These are phyloP conservation scores for Thuja plicata DNA, from an alignment of 83 land plant genomes.

Conservation along the genomic window DNA sequence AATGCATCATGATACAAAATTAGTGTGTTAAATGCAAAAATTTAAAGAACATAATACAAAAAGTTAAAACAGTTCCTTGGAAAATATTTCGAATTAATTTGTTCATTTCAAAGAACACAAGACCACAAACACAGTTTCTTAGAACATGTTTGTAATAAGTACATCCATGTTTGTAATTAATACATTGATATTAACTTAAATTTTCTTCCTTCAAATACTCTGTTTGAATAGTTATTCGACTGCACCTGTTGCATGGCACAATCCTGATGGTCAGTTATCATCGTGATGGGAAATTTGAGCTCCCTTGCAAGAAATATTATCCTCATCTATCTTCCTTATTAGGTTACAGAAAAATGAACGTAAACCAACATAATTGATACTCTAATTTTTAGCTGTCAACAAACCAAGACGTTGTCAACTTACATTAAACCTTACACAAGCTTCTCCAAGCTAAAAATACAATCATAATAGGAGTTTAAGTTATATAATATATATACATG, in stretches of 20 bases:
- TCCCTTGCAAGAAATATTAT: not conserved
- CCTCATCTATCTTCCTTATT: not conserved
- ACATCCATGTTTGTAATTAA: not conserved
- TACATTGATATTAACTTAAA: not conserved
- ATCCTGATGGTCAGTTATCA: not conserved
- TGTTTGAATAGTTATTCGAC: not conserved
- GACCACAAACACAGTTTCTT: too few relatives aligned
- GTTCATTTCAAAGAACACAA: too few relatives aligned
- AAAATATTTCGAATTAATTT: not conserved
- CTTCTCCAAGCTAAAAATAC: not conserved
- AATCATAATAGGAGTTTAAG: not conserved
- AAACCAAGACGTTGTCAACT: not conserved
- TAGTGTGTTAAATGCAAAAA: conserved; percentile 2
- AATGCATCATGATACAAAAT: not conserved
- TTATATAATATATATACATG: not conserved
- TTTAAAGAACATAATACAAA: not conserved
- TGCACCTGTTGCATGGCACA: not conserved
- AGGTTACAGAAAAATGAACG: not conserved
- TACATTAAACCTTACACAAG: not conserved
- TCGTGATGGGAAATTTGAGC: not conserved
- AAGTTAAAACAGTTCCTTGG: not conserved
- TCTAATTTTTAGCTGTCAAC: not conserved
- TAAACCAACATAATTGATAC: not conserved
- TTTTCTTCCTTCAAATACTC: not conserved
- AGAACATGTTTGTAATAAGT: not conserved